Evolutionary conservation across 306 rosid genomes (phyloP), one percentile per base, ranked within the genome.

Genomic region (Castanospermum australe): DNA sequence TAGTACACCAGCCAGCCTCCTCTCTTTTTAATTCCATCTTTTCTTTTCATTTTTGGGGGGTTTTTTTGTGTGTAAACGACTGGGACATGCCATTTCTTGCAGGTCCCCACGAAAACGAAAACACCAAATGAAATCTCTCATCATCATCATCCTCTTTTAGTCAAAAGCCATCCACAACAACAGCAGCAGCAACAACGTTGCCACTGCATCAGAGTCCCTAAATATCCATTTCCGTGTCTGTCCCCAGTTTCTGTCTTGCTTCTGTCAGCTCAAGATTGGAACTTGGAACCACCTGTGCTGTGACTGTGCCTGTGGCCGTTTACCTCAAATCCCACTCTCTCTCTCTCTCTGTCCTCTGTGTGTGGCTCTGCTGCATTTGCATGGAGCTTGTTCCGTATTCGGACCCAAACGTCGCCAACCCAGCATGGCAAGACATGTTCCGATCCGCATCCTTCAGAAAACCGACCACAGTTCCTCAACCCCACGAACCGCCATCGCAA

Each of bases 351-450:
- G n/a, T 56, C 32, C 59, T 80, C 21, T 20, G 21, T 72, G 36
- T n/a, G n/a, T n/a, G n/a, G n/a, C n/a, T n/a, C 48, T 51, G 62
- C 47, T 66, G 60, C 71, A 64, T 36, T 54, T 32, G 21, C 28
- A 93, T 95, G 99, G 94, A 86, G 54, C 67, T 93, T 1, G 96
- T 90, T 28, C 96, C 96, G 5, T 90, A 87, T 56, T 80, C 92
- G 0, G 93, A 93, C 61, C 89, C 94, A 8, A 80, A 82, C 18
- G 51, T 93, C 10, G 1, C 91, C 4, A 77, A 47, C 25, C 99
- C 94, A 6, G 88, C 98, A 3, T 95, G 99, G 99, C 92, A 93
- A 61, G 99, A 95, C 77, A 95, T 95, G 99, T 93, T 93, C 87
- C 91, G 98, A 87, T 90, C 97, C 41, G 98, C 97, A 1, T 90